Percentiles rank a stretch among this genome's conserved stretches.
phyloP scores from a whole-genome alignment of 2,329 filamentous ascomycete species.

The Arthrinium phaeospermum region DNA sequence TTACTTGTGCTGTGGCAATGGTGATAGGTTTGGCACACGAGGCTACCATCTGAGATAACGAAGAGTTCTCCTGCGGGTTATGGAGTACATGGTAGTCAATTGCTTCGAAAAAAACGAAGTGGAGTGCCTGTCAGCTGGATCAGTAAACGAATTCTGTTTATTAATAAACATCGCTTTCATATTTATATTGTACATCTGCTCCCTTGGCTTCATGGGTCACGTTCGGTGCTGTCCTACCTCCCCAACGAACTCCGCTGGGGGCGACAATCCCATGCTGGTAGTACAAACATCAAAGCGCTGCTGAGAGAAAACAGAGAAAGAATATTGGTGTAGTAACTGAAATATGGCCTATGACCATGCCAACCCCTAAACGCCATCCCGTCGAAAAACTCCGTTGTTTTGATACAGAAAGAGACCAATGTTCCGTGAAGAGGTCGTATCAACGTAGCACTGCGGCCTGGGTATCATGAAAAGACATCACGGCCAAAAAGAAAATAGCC shows the following conservation, averaged over 20 bases:
- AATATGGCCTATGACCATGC: neutral
- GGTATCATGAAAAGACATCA: constrained; percentile 14
- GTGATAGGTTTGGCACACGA: neutral
- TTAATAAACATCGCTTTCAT: neutral
- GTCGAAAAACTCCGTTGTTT: neutral
- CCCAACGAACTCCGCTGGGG: neutral
- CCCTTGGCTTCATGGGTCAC: neutral
- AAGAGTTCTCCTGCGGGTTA: neutral
- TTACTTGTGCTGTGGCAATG: neutral
- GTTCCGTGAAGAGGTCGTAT: constrained; percentile 9
- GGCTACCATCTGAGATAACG: neutral
- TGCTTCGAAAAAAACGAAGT: neutral
- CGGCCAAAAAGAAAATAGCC: neutral
- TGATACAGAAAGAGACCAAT: constrained; percentile 6
- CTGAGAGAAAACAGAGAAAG: neutral
- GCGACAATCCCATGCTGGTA: neutral
- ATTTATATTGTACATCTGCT: neutral
- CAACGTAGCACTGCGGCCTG: constrained; percentile 4
- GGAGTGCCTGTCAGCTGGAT: neutral
- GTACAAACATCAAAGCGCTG: neutral
- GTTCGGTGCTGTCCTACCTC: neutral
- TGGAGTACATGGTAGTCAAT: fast-evolving
- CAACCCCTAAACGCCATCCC: constrained; percentile 8
- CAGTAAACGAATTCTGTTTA: neutral
- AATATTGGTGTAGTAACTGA: neutral